phyloP scores from a whole-genome alignment of 2,329 filamentous ascomycete genomes.

The Cryphonectria radicalis region DNA sequence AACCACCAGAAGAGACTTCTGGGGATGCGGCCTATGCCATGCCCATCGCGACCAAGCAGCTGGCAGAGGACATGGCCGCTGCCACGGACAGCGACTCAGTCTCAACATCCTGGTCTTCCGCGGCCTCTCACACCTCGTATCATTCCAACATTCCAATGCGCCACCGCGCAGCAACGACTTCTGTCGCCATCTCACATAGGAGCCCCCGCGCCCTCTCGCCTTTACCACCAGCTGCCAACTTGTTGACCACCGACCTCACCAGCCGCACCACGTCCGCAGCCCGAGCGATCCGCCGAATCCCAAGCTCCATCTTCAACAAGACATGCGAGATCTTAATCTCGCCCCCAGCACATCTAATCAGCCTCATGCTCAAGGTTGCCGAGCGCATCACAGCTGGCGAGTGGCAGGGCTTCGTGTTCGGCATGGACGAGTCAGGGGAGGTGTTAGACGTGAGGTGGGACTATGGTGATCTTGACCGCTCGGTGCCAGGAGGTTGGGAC shows the following conservation, averaged over 20 bases:
- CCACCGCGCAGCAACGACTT: constrained; percentile 56
- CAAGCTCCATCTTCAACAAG: constrained; percentile 72
- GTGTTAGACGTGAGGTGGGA: constrained; percentile 64
- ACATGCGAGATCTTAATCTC: constrained; percentile 77
- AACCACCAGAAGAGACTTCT: not conserved
- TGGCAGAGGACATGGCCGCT: constrained; percentile 14
- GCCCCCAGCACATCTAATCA: constrained; percentile 78
- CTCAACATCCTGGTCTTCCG: constrained; percentile 35
- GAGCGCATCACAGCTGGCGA: constrained; percentile 70
- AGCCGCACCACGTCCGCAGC: constrained; percentile 43
- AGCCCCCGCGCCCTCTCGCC: constrained; percentile 66
- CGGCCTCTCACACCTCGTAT: constrained; percentile 21
- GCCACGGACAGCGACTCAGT: constrained; percentile 29
- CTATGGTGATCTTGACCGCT: constrained; percentile 55
- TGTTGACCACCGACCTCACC: constrained; percentile 52
- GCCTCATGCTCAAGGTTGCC: constrained; percentile 80
- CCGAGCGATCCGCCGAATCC: constrained; percentile 55
- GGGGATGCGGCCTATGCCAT: not conserved
- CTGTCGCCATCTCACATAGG: constrained; percentile 46
- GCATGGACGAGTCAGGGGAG: constrained; percentile 57
- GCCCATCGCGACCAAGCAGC: not conserved
- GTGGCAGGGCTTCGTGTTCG: constrained; percentile 64
- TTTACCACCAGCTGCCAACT: constrained; percentile 68
- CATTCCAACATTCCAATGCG: constrained; percentile 44
- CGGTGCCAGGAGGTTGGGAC: constrained; percentile 46